A percentile compares a stretch with the other conserved stretches of the same genome.
phyloP scores from a whole-genome alignment of 2,329 filamentous ascomycete species.

The Verticillium klebahnii region DNA sequence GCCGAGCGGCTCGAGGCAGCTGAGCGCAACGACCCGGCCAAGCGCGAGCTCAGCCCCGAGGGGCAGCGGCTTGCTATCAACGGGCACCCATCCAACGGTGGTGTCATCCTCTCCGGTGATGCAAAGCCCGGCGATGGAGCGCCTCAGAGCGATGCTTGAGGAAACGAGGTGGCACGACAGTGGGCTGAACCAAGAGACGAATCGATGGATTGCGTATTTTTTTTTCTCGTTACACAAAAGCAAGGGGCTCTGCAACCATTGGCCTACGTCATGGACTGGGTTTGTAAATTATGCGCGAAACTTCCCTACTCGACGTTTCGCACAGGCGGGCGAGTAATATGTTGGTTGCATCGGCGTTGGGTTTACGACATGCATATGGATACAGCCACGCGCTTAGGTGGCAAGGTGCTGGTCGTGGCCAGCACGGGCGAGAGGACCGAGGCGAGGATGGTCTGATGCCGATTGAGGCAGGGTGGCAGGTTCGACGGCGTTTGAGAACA shows the following conservation, averaged over 20 bases:
- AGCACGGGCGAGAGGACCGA: background rate
- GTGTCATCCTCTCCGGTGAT: background rate
- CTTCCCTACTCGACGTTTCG: background rate
- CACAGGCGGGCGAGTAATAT: background rate
- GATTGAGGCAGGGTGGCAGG: background rate
- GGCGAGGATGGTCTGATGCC: background rate
- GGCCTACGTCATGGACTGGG: background rate
- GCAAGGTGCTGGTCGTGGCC: background rate
- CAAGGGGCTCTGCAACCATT: background rate
- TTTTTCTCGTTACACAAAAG: background rate
- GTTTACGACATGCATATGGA: background rate
- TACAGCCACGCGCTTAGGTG: background rate
- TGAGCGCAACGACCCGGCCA: conserved; percentile 30
- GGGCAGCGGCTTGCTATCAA: background rate
- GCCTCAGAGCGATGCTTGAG: background rate
- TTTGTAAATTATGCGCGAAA: background rate
- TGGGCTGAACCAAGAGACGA: background rate
- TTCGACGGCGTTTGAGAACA: background rate
- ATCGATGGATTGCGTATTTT: background rate
- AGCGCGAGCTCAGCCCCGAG: background rate
- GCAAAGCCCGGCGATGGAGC: background rate
- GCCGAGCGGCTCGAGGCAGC: conserved; percentile 42
- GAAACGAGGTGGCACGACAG: background rate
- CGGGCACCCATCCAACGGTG: background rate
- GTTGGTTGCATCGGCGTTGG: background rate